phyloP scores from a whole-genome alignment of 164 flowering plant genomes.

The Litsea cubeba region DNA sequence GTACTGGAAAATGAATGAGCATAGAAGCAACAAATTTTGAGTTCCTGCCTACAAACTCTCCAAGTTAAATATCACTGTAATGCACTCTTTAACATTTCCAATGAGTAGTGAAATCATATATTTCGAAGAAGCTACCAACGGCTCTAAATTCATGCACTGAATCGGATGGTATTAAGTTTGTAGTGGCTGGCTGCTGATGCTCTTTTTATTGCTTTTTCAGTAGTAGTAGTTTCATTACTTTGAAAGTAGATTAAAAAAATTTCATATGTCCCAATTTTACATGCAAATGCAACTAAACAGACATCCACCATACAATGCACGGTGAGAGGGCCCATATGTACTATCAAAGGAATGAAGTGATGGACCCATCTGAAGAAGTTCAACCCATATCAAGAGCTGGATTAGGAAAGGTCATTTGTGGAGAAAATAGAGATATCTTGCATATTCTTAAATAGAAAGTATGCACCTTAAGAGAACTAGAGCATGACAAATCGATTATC shows the following conservation, averaged over 20 bases:
- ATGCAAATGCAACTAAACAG: background rate
- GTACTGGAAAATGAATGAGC: background rate
- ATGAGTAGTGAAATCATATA: background rate
- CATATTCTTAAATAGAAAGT: too few relatives aligned
- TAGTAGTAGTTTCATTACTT: background rate
- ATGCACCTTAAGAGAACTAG: too few relatives aligned
- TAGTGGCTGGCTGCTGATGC: background rate
- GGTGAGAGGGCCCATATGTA: too few relatives aligned
- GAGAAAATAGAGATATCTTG: too few relatives aligned
- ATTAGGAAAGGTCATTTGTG: too few relatives aligned
- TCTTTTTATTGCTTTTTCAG: background rate
- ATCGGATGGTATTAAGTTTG: background rate
- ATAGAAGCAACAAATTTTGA: background rate
- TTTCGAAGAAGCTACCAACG: background rate
- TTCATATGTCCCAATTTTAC: background rate
- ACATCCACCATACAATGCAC: too few relatives aligned
- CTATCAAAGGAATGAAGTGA: too few relatives aligned
- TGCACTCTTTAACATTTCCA: background rate
- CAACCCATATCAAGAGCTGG: background rate
- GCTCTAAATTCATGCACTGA: background rate
- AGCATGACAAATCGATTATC: too few relatives aligned
- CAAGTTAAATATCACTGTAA: background rate
- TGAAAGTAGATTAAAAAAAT: background rate
- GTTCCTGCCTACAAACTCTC: background rate
- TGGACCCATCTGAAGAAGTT: background rate